Evolutionary conservation across 2,329 filamentous ascomycete genomes (phyloP).

Genomic region (Nemania bipapillata): DNA sequence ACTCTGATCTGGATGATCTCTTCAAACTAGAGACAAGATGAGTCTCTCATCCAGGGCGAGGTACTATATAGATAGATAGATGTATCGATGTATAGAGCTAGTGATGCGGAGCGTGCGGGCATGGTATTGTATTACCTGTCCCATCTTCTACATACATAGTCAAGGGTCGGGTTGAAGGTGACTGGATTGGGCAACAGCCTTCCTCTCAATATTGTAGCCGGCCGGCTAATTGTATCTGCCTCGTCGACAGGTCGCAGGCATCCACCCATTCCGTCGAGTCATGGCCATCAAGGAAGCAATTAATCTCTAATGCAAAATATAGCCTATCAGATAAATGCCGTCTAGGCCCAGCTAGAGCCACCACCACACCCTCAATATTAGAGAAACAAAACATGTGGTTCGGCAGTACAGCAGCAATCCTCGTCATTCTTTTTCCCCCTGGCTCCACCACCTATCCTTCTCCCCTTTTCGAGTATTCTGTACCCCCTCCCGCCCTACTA

Average conservation of each 20-base stretch:
- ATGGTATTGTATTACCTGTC: neutral
- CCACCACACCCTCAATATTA: slow-evolving; percentile 19
- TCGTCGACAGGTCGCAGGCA: slow-evolving; percentile 13
- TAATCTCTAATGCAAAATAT: slow-evolving; percentile 22
- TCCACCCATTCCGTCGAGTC: slow-evolving; percentile 9
- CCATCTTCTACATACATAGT: slow-evolving; percentile 6
- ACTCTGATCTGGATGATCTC: neutral
- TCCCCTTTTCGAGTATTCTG: neutral
- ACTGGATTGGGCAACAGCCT: slow-evolving; percentile 2
- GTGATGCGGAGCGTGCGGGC: slow-evolving; percentile 16
- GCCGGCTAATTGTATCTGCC: slow-evolving; percentile 36
- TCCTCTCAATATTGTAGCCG: slow-evolving; percentile 5
- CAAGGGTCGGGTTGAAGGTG: neutral
- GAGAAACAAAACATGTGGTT: neutral
- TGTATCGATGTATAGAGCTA: neutral
- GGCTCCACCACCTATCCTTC: too few relatives aligned
- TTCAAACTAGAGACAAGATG: neutral
- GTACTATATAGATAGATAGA: too few relatives aligned
- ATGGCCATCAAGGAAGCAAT: slow-evolving; percentile 28
- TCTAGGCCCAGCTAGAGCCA: slow-evolving; percentile 1
- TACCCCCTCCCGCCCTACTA: slow-evolving; percentile 1
- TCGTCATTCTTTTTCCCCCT: too few relatives aligned
- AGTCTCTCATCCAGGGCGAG: neutral
- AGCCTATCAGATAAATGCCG: slow-evolving; percentile 39
- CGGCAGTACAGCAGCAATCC: slow-evolving; percentile 20